Base-by-base conservation (phyloP, 768 basidiomycete species). In the Strobilomyces dryophilus region DNA sequence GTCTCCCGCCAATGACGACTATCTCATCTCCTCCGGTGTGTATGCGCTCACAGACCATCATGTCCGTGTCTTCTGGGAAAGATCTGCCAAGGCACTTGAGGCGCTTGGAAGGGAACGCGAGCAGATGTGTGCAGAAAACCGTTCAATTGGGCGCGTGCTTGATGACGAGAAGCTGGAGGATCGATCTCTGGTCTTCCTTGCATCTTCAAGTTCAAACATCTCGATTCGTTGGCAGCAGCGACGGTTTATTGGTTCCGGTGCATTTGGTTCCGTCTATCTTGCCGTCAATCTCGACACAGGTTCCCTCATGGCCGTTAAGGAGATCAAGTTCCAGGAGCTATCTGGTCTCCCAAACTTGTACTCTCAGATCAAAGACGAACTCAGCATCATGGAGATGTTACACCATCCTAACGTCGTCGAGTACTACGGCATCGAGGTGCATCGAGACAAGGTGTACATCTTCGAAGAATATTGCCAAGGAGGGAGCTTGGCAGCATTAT, bases 381-480 rank as follows among this genome's bases (percentile, higher is more conserved):
- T 97, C 51, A 86, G 83, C 60, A 93, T 99, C 51, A 99, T 99
- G 97, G 92, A 95, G 70, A 87, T 98, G 83, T 79, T 98, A 24
- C 90, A 92, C 56, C 97, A 99, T 71, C 92, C 92, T 21, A 98
- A 98, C 64, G 89, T 98, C 39, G 97, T 98, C 47, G 94, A 98
- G 71, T 99, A 98, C 69, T 97, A 97, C 64, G 97, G 97, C 29
- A 95, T 99, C 60, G 97, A 99, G 71, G 95, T 98, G 2, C 95
- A 98, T 68, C 88, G 95, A 14, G 95, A 98, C 74, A 94, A 95
- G 72, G 93, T 98, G 17, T 98, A 95, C 73, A 98, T 98, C 56
- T 98, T 98, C 68, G 95, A 98, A 70, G 95, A 98, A 71, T 99
- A 89, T 68, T 99, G 97, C 67, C 89, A 95, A 62, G 94, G 94